Percentiles rank a stretch among this genome's conserved stretches.
phyloP scores from a whole-genome alignment of 345 rosid species.

The Pelargonium nanum region DNA sequence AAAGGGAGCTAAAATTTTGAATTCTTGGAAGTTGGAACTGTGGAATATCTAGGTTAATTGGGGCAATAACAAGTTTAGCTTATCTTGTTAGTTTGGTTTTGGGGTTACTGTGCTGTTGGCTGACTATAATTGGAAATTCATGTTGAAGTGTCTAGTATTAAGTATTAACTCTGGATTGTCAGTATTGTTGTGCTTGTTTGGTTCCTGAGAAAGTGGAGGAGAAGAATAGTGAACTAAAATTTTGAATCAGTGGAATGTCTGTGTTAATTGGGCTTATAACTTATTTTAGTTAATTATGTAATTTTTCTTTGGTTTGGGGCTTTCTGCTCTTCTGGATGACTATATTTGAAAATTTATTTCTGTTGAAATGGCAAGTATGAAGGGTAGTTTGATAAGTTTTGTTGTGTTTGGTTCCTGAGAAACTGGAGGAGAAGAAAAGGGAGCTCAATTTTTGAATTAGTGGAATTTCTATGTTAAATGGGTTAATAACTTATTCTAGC shows the following conservation, averaged over 20 bases:
- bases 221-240: background rate
- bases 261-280: too few relatives aligned
- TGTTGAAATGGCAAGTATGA: conserved; percentile 57
- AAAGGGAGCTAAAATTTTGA: conserved; percentile 35
- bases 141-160: conserved; percentile 55
- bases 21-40: conserved; percentile 74
- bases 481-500: too few relatives aligned
- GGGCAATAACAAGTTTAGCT: too few relatives aligned
- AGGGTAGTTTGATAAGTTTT: conserved; percentile 7
- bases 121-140: conserved; percentile 80
- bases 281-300: too few relatives aligned
- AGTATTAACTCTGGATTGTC: conserved; percentile 8
- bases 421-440: too few relatives aligned
- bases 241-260: background rate
- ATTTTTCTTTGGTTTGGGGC: conserved; percentile 79
- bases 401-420: conserved; percentile 1
- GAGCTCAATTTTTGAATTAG: too few relatives aligned
- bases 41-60: conserved; percentile 30
- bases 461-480: too few relatives aligned
- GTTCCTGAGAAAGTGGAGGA: background rate
- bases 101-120: conserved; percentile 65
- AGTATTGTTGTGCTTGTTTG: background rate
- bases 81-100: conserved; percentile 87
- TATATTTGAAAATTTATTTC: conserved; percentile 78
- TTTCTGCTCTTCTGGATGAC: conserved; percentile 78